phyloP scores from a whole-genome alignment of 805 yeast genomes.

The Soucietia sequanensis region DNA sequence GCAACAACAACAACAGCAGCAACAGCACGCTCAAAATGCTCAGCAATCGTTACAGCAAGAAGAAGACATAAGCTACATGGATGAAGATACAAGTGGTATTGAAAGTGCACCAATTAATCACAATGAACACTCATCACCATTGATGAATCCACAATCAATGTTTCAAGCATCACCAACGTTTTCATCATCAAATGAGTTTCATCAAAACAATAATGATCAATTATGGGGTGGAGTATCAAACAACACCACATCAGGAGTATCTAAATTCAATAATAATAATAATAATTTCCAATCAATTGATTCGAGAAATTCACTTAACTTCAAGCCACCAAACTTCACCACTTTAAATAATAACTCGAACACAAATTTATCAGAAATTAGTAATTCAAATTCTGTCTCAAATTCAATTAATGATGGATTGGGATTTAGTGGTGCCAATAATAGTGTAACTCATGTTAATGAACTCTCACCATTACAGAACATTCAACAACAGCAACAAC shows the following conservation, averaged over 20 bases:
- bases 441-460: slow-evolving; percentile 13
- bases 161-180: slow-evolving; percentile 23
- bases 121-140: slow-evolving; percentile 6
- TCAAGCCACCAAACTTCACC: slow-evolving; percentile 44
- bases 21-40: slow-evolving; percentile 8
- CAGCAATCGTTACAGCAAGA: slow-evolving; percentile 4
- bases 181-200: slow-evolving; percentile 1
- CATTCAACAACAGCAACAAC: slow-evolving; percentile 10
- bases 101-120: not conserved
- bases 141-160: slow-evolving; percentile 10
- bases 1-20: slow-evolving; percentile 11
- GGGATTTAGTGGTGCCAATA: slow-evolving; percentile 11
- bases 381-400: slow-evolving; percentile 22
- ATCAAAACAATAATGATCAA: not conserved
- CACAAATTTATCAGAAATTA: slow-evolving; percentile 38
- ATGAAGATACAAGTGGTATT: slow-evolving; percentile 33
- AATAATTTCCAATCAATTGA: slow-evolving; percentile 38
- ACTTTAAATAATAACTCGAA: slow-evolving; percentile 38
- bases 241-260: not conserved
- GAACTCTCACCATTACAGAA: slow-evolving; percentile 1
- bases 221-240: not conserved
- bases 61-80: slow-evolving; percentile 37
- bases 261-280: slow-evolving; percentile 1
- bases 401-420: slow-evolving; percentile 12
- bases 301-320: slow-evolving; percentile 25